Base-by-base conservation (phyloP, 257 asterid species). In the Penstemon eatonii region DNA sequence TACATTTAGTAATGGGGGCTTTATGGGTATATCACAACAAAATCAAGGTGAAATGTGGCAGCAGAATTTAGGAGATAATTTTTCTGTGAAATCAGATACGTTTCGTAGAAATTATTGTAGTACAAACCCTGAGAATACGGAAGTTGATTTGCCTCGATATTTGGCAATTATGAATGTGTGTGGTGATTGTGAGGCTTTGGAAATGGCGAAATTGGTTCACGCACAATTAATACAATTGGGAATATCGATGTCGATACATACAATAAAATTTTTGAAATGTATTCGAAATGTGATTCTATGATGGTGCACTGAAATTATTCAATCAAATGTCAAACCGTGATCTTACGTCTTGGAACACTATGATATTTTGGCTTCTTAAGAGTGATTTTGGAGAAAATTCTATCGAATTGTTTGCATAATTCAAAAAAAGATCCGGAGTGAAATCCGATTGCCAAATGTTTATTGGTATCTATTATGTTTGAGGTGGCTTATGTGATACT, bases 261-360 rank as follows among this genome's bases (percentile, higher is more conserved):
- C 70, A 89, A 92, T 75, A 75, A 67, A 72, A 85, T 92, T 74
- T 82, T 92, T 10, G 95, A 89, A 74, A 87, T 86, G 95, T 86
- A 87, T 72, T 78, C 71, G 0, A 83, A 72, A n/a, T 89, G 96
- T 72, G 96, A 87, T 49, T 85, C 96, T 70, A 82, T 82, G 79
- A 54, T 4, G 92, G 87, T 65, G 95, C 96, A 10, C 82, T 84
- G 56, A 60, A 57, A 10, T 86, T 87, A 42, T 92, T 89, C 49
- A 81, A 84, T 62, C 56, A 74, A 56, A 87, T 89, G 96, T 82
- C 76, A 0, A 54, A 60, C 6, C 86, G 87, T 4, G 86, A 89
- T 74, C 74, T 92, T 53, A 83, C 95, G 98, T n/a, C n/a, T n/a
- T n/a, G n/a, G n/a, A 96, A 92, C 71, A 76, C 73, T n/a, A 81